Conservation (phyloP, 495 filamentous ascomycete species). For the Bathelium albidoporum region DNA sequence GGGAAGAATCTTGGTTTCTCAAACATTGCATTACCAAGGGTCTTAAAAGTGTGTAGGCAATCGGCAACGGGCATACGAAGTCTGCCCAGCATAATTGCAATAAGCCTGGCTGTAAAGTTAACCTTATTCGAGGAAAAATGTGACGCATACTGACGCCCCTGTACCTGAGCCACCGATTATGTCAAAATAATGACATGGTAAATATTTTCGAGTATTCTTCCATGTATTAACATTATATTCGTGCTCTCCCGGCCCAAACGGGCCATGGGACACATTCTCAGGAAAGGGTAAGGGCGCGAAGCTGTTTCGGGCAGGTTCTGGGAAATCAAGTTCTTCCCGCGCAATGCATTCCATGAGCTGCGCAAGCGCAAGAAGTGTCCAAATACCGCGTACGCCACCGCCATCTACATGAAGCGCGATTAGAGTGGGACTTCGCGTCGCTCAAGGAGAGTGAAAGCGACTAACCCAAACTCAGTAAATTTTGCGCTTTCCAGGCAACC, state of each 20-base stretch:
- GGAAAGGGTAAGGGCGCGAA: not conserved
- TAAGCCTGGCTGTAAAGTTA: not conserved
- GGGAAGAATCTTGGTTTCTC: not conserved
- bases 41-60: not conserved
- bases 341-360: not conserved
- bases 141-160: not conserved
- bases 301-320: not conserved
- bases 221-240: not conserved
- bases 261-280: not conserved
- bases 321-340: not conserved
- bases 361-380: not conserved
- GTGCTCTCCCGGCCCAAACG: not conserved
- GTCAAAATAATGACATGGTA: not conserved
- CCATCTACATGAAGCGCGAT: not conserved
- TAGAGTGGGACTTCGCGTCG: not conserved
- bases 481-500: not conserved
- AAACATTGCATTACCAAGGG: not conserved
- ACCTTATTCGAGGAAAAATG: not conserved
- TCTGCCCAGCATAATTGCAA: not conserved
- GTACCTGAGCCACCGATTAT: not conserved
- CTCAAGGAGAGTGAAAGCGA: not conserved
- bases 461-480: conserved; percentile 1
- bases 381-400: not conserved
- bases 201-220: not conserved
- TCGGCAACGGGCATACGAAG: not conserved